A percentile compares a stretch with the other conserved stretches of the same genome.
Evolutionary conservation across 352 stramenopile species (phyloP).

Genomic region (Pythium vanterpoolii): DNA sequence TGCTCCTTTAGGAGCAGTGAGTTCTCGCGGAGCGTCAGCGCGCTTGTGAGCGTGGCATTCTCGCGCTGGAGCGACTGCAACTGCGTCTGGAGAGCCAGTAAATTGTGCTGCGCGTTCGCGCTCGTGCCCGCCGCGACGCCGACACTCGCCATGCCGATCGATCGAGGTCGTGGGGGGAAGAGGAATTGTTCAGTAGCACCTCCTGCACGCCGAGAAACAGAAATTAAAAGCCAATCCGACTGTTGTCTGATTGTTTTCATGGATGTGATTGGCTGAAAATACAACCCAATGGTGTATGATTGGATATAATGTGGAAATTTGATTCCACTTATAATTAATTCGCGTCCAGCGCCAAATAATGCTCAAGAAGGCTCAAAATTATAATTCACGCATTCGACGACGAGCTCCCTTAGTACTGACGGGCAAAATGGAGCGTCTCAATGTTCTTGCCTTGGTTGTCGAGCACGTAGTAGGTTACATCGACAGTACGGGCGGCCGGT

Average conservation of each 20-base stretch:
- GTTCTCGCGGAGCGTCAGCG: conserved; percentile 69
- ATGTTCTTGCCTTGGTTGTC: conserved; percentile 30
- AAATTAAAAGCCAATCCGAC: background rate
- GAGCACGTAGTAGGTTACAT: conserved; percentile 37
- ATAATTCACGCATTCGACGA: background rate
- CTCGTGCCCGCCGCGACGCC: conserved; percentile 20
- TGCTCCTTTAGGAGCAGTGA: conserved; percentile 73
- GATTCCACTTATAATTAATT: background rate
- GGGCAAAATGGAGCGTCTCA: conserved; percentile 28
- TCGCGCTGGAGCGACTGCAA: conserved; percentile 54
- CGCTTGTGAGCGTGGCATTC: conserved; percentile 58
- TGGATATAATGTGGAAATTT: background rate
- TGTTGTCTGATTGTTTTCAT: background rate
- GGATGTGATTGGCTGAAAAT: background rate
- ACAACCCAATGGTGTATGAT: background rate
- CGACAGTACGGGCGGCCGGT: conserved; percentile 20
- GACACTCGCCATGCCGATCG: conserved; percentile 1
- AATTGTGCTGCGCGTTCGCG: conserved; percentile 57
- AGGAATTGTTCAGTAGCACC: background rate
- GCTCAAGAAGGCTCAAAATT: no score
- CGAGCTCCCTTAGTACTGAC: conserved; percentile 18
- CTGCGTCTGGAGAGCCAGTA: conserved; percentile 55
- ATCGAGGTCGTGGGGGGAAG: background rate
- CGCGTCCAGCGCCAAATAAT: no score
- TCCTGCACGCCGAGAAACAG: background rate